These are phyloP conservation scores for Cinchona pubescens DNA, from an alignment of 257 asterid species.

Conservation along the genomic window DNA sequence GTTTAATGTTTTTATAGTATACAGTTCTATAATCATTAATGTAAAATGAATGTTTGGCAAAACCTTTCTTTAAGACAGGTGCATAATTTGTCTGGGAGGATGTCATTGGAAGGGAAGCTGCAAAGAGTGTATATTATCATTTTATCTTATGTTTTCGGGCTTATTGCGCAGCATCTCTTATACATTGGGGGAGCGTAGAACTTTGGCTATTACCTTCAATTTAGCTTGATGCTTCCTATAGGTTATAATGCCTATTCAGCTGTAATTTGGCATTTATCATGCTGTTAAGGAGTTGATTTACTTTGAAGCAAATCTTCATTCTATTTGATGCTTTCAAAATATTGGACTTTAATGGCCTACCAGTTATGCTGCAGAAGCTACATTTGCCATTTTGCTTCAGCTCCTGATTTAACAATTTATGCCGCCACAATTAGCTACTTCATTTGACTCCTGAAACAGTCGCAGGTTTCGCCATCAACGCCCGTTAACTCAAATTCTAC, in stretches of 20 bases:
- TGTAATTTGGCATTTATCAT: not conserved
- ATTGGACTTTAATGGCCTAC: not conserved
- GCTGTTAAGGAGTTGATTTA: not conserved
- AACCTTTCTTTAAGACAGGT: not conserved
- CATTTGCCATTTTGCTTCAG: not conserved
- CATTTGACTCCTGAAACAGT: slow-evolving; percentile 30
- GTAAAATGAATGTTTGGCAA: not conserved
- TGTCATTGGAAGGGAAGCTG: not conserved
- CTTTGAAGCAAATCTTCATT: not conserved
- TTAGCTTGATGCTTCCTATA: not conserved
- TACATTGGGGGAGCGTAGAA: no score
- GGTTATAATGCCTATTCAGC: not conserved
- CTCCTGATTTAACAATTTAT: not conserved
- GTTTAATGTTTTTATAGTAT: no score
- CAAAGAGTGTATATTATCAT: not conserved
- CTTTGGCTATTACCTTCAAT: not conserved
- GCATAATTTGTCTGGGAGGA: not conserved
- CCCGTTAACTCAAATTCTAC: slow-evolving; percentile 50
- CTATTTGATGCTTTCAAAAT: not conserved
- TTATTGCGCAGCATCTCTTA: no score
- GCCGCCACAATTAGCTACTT: slow-evolving; percentile 15
- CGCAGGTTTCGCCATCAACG: slow-evolving; percentile 67
- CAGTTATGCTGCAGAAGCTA: slow-evolving; percentile 8
- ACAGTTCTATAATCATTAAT: not conserved
- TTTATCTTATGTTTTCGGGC: not conserved